These are phyloP conservation scores for Blumeria graminis DNA, from an alignment of 2,329 filamentous ascomycete genomes.

Conservation along the genomic window DNA sequence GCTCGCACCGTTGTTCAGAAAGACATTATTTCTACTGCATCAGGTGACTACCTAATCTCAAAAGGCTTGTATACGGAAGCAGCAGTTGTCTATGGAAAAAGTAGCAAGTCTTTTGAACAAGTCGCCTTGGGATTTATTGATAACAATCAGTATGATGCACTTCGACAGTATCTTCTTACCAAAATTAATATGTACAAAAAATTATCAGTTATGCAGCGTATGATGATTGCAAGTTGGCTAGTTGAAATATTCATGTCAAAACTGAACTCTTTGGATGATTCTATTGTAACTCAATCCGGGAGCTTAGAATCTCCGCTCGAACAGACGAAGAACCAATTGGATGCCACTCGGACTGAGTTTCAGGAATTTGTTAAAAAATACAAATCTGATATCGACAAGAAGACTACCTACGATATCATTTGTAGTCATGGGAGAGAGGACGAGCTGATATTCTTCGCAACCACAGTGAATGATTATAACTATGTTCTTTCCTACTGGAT, in stretches of 20 bases:
- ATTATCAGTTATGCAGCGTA: conserved; percentile 67
- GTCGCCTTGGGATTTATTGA: conserved; percentile 83
- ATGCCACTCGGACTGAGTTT: conserved; percentile 50
- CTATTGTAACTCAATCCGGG: conserved; percentile 72
- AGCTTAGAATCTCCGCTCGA: conserved; percentile 47
- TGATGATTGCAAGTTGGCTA: conserved; percentile 89
- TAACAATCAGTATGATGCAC: conserved; percentile 65
- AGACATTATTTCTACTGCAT: conserved; percentile 77
- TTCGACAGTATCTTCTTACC: conserved; percentile 70
- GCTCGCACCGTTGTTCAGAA: conserved; percentile 60
- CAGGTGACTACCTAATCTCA: conserved; percentile 64
- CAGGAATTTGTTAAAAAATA: conserved; percentile 71
- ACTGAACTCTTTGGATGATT: conserved; percentile 81
- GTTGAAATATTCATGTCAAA: conserved; percentile 95
- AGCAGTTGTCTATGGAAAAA: conserved; percentile 74
- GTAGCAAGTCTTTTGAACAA: conserved; percentile 91
- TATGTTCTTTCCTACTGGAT: conserved; percentile 96
- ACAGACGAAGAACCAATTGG: conserved; percentile 48
- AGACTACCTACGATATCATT: conserved; percentile 87
- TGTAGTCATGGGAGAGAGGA: conserved; percentile 86
- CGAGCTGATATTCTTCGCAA: conserved; percentile 79
- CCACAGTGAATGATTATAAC: conserved; percentile 69
- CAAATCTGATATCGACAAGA: conserved; percentile 68
- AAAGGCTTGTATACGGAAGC: conserved; percentile 70
- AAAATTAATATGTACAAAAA: conserved; percentile 69